These are phyloP conservation scores for Boletus tomentosulus DNA, from an alignment of 768 basidiomycete species.

Conservation along the genomic window DNA sequence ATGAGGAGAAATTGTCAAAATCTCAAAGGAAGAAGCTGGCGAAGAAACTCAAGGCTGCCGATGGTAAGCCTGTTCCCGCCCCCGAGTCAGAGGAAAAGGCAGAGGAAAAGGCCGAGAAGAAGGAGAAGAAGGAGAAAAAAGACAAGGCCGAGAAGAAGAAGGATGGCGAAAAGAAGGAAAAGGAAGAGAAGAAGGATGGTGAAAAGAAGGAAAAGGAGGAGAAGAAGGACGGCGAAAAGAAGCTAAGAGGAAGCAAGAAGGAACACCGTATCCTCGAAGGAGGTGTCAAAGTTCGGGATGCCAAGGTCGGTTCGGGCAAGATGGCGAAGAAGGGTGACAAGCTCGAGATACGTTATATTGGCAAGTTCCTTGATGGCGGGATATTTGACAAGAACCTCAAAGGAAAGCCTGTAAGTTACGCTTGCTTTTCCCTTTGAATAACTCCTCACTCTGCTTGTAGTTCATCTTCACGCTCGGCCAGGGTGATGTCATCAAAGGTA, in stretches of 20 bases:
- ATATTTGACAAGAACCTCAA: slow-evolving; percentile 77
- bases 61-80: slow-evolving; percentile 39
- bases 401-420: slow-evolving; percentile 72
- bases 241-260: slow-evolving; percentile 31
- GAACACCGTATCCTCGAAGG: slow-evolving; percentile 45
- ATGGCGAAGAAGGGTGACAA: slow-evolving; percentile 82
- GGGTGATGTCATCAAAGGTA: slow-evolving; percentile 91
- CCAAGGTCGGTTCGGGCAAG: slow-evolving; percentile 78
- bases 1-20: slow-evolving; percentile 42
- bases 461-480: slow-evolving; percentile 77
- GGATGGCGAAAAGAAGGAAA: slow-evolving; percentile 47
- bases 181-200: slow-evolving; percentile 48
- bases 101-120: slow-evolving; percentile 38
- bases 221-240: slow-evolving; percentile 31
- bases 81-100: slow-evolving; percentile 21
- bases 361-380: slow-evolving; percentile 75
- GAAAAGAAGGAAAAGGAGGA: slow-evolving; percentile 13
- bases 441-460: slow-evolving; percentile 30
- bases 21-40: slow-evolving; percentile 55
- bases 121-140: slow-evolving; percentile 49
- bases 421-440: slow-evolving; percentile 7
- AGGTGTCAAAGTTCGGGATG: slow-evolving; percentile 75
- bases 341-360: slow-evolving; percentile 88
- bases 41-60: slow-evolving; percentile 72
- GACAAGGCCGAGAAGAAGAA: slow-evolving; percentile 33